These are phyloP conservation scores for Coniochaeta sp. DNA, from an alignment of 2,329 filamentous ascomycete species.

Conservation along the genomic window DNA sequence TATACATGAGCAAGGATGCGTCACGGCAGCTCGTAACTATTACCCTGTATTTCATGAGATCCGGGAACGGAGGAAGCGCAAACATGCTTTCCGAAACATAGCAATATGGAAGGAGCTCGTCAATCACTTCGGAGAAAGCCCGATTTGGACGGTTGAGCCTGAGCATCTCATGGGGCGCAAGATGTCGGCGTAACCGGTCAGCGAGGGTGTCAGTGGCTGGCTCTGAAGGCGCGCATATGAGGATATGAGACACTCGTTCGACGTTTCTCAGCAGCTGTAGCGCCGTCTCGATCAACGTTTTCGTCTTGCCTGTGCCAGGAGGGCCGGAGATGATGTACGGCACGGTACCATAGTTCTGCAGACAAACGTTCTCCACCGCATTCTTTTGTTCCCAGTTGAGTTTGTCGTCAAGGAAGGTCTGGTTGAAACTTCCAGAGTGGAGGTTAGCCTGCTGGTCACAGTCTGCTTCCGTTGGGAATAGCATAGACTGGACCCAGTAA, in stretches of 20 bases:
- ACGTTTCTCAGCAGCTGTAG: slow-evolving; percentile 13
- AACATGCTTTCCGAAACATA: slow-evolving; percentile 8
- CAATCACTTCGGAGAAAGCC: slow-evolving; percentile 11
- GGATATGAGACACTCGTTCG: slow-evolving; percentile 9
- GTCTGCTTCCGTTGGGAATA: slow-evolving; percentile 14
- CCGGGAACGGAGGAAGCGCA: slow-evolving; percentile 8
- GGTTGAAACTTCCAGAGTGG: slow-evolving; percentile 6
- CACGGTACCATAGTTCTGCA: slow-evolving; percentile 13
- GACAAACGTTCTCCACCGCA: slow-evolving; percentile 13
- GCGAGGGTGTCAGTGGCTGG: slow-evolving; percentile 14
- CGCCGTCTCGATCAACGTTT: slow-evolving; percentile 15
- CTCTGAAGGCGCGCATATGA: slow-evolving; percentile 17
- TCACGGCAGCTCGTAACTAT: slow-evolving; percentile 16
- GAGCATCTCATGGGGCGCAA: slow-evolving; percentile 11
- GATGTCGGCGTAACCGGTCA: slow-evolving; percentile 8
- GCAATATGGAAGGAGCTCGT: slow-evolving; percentile 13
- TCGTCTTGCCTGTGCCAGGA: slow-evolving; percentile 17
- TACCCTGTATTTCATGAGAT: slow-evolving; percentile 12
- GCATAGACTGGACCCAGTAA: slow-evolving; percentile 16
- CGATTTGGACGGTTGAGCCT: slow-evolving; percentile 13
- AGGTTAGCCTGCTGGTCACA: slow-evolving; percentile 10
- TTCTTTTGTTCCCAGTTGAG: slow-evolving; percentile 16
- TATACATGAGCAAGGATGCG: slow-evolving; percentile 11
- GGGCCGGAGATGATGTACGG: slow-evolving; percentile 18
- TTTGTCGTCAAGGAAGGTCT: slow-evolving; percentile 7